phyloP scores from a whole-genome alignment of 2,329 filamentous ascomycete species.

The Diaporthe sp. region DNA sequence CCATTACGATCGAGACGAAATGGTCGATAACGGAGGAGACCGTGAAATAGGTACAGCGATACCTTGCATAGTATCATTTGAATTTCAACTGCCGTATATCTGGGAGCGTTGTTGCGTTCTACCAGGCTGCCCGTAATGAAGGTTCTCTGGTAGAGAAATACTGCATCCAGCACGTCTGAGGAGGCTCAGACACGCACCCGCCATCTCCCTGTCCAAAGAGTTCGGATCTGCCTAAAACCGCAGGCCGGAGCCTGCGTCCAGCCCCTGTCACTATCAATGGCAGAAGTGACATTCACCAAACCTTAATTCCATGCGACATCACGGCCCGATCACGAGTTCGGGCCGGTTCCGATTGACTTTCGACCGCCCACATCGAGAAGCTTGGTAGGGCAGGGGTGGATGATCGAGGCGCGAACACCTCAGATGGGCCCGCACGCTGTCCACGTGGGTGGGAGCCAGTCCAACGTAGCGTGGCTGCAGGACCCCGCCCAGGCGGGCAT shows the following conservation, averaged over 20 bases:
- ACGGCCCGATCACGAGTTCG: constrained; percentile 8
- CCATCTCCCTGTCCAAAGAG: not conserved
- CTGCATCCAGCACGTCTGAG: not conserved
- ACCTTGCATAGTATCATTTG: not conserved
- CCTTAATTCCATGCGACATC: not conserved
- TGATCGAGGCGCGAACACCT: constrained; percentile 6
- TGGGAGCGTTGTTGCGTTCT: not conserved
- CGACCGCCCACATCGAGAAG: not conserved
- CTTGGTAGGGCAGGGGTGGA: constrained; percentile 11
- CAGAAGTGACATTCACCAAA: not conserved
- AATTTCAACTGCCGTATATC: not conserved
- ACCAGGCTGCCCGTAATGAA: not conserved
- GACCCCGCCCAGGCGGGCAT: constrained; percentile 6
- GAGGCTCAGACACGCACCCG: not conserved
- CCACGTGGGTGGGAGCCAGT: constrained; percentile 2
- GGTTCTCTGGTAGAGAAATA: not conserved
- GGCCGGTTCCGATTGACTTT: constrained; percentile 11
- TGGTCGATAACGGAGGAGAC: constrained; percentile 38
- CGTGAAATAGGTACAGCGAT: not conserved
- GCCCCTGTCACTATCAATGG: not conserved
- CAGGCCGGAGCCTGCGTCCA: not conserved
- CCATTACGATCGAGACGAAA: constrained; percentile 39
- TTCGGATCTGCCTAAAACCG: not conserved
- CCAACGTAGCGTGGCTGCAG: constrained; percentile 4
- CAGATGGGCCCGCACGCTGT: not conserved